Evolutionary conservation across 352 stramenopile species (phyloP).

Genomic region (Pseudoperonospora humuli): DNA sequence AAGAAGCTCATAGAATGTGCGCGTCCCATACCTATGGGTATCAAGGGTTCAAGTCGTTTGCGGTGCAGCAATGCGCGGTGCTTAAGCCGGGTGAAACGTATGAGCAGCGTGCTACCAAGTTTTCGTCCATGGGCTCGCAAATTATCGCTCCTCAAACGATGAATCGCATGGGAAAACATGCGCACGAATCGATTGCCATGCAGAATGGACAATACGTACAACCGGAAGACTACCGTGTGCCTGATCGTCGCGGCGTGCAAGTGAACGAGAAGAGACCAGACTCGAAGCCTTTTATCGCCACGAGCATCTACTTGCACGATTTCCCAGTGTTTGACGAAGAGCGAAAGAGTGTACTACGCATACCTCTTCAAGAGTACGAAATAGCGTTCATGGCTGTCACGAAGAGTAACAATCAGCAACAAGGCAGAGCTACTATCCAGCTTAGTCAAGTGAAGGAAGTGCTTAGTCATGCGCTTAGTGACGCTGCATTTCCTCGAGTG

Average conservation of each 20-base stretch:
- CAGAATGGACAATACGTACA: too few species aligned
- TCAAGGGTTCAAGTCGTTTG: constrained; percentile 66
- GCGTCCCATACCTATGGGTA: constrained; percentile 31
- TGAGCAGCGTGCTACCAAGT: constrained; percentile 60
- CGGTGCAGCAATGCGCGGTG: constrained; percentile 53
- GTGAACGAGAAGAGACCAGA: too few species aligned
- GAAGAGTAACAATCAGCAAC: constrained; percentile 34
- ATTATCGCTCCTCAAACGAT: constrained; percentile 51
- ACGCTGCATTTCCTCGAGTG: too few species aligned
- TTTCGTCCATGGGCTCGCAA: constrained; percentile 57
- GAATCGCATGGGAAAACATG: constrained; percentile 48
- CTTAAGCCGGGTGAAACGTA: constrained; percentile 73
- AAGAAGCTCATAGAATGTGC: constrained; percentile 16
- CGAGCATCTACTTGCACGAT: too few species aligned
- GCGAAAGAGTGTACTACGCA: too few species aligned
- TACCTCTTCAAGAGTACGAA: too few species aligned
- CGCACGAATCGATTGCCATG: too few species aligned
- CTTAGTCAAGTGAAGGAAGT: constrained; percentile 40
- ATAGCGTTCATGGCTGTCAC: too few species aligned
- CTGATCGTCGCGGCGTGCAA: too few species aligned
- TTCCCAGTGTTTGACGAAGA: too few species aligned
- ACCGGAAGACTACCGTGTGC: too few species aligned
- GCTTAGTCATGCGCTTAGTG: constrained; percentile 30
- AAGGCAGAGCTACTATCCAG: constrained; percentile 31
- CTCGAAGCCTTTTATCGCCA: too few species aligned